Base-by-base conservation (phyloP, 1,284 basidiomycete genomes). In the Malassezia brasiliensis region DNA sequence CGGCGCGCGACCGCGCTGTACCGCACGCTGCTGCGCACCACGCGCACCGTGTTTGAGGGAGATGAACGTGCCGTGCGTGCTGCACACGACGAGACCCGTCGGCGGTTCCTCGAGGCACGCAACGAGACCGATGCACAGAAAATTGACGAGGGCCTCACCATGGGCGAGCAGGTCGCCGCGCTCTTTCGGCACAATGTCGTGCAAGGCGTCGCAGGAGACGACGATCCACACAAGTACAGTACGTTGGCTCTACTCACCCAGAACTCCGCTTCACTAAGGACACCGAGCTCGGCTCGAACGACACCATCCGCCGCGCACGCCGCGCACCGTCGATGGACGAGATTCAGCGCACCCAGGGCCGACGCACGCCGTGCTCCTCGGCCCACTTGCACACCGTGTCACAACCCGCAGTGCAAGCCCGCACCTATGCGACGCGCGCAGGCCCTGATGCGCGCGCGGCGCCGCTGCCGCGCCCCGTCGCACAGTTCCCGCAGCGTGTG, bases 241-340 rank as follows among this genome's bases (percentile, higher is more conserved):
- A 58, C 53, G 60, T 42, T 12, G 20, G 14, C 8, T 1, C 20
- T 9, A 7, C 56, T n/a, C 15, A 32, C 19, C 20, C 58, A 68
- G 63, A 63, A 38, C 62, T 72, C 8, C 59, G 63, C 38, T 62
- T 72, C 59, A 67, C 67, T 36, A 56, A 64, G 50, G 65, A 72
- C n/a, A 72, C 69, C 2, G 69, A 72, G 60, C 64, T 72, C 20
- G 69, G 69, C 37, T 66, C 58, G 46, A 70, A 72, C 59, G 68
- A 70, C 42, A 66, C 64, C 57, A 68, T 70, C 53, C 69, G 66
- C 54, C 59, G 64, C 41, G 58, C 59, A 11, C 47, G 64, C 28
- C 44, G 41, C 1, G 50, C 55, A 34, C 55, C 55, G 22, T 39
- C 45, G 14, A 50, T 41, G 5, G 36, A 38, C 12, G 46, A 56